Evolutionary conservation across 148 eudicot genomes (phyloP).

Genomic region (Arctostaphylos glauca): DNA sequence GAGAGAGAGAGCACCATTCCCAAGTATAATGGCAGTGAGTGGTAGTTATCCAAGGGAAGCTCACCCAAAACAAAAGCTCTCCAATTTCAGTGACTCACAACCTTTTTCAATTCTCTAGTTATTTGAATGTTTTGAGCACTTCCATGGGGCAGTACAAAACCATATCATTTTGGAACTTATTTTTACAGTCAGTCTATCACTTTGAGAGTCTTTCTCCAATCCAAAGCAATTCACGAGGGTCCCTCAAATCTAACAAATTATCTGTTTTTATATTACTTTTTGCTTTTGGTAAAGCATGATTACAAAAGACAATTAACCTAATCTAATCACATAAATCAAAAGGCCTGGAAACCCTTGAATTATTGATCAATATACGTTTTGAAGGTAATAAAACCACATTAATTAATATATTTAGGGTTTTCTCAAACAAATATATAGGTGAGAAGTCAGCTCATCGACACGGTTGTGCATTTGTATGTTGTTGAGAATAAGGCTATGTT

Average conservation of each 20-base stretch:
- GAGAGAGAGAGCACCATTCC: too few relatives aligned
- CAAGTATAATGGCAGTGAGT: too few relatives aligned
- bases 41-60: not conserved
- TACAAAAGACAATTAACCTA: not conserved
- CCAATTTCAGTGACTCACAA: not conserved
- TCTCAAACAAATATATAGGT: too few relatives aligned
- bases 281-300: not conserved
- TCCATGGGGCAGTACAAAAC: not conserved
- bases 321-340: not conserved
- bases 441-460: too few relatives aligned
- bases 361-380: too few relatives aligned
- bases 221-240: not conserved
- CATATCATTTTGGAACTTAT: conserved; percentile 3
- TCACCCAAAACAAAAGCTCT: not conserved
- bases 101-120: not conserved
- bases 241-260: not conserved
- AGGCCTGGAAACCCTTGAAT: not conserved
- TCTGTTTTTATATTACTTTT: not conserved
- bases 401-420: too few relatives aligned
- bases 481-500: too few relatives aligned
- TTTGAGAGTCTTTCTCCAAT: not conserved
- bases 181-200: not conserved
- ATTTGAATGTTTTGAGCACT: conserved; percentile 8
- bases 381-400: too few relatives aligned
- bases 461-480: too few relatives aligned